Evolutionary conservation across 371 early-diverging fungal genomes (phyloP).

Genomic region (Capillidium heterosporum): DNA sequence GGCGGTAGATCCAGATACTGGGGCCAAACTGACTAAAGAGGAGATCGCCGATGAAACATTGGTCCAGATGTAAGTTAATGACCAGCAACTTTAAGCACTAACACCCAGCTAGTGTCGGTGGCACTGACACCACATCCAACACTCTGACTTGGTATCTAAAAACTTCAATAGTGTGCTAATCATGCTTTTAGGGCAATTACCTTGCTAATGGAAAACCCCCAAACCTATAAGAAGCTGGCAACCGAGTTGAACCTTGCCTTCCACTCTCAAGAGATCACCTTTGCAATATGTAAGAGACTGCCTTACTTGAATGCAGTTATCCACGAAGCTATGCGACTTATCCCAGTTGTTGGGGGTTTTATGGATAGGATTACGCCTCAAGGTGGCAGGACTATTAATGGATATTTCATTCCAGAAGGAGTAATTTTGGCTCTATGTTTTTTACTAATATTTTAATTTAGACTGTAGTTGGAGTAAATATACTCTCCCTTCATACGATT

Average conservation of each 20-base stretch:
- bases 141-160: background rate
- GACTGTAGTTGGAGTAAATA: background rate
- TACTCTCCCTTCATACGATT: background rate
- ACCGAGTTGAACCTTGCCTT: background rate
- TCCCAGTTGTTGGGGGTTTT: background rate
- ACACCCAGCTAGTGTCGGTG: background rate
- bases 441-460: background rate
- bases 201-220: background rate
- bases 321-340: constrained; percentile 4
- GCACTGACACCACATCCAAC: background rate
- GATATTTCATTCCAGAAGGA: constrained; percentile 9
- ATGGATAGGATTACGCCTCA: constrained; percentile 13
- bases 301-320: constrained; percentile 3
- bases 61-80: background rate
- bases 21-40: background rate
- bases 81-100: no score
- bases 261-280: background rate
- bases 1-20: background rate
- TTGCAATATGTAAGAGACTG: background rate
- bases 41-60: background rate
- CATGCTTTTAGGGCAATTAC: background rate
- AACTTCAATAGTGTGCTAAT: background rate
- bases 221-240: background rate
- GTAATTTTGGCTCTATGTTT: background rate
- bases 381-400: constrained; percentile 11